Conservation (phyloP, 345 rosid genomes). For the Salix suchowensis region DNA sequence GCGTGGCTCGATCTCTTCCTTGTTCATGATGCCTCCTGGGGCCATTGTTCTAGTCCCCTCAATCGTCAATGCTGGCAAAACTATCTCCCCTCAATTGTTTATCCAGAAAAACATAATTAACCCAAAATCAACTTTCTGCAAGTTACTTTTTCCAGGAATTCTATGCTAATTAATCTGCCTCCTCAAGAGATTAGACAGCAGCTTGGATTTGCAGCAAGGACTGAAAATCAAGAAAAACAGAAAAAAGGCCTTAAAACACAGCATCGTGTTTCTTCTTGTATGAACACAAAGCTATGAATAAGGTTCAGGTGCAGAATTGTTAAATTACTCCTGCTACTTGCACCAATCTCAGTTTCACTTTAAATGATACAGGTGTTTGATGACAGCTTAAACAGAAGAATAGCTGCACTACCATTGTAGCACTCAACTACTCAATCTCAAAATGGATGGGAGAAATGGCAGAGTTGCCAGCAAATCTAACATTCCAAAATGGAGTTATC, state of each 20-base stretch:
- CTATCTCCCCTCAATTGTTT: background rate
- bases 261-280: background rate
- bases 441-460: background rate
- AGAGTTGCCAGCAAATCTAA: background rate
- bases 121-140: slow-evolving; percentile 1
- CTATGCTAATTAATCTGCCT: background rate
- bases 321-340: background rate
- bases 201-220: background rate
- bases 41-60: slow-evolving; percentile 33
- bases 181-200: background rate
- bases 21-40: slow-evolving; percentile 51
- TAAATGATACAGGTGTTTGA: background rate
- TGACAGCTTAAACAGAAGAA: background rate
- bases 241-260: background rate
- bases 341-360: background rate
- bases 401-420: background rate
- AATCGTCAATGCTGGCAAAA: slow-evolving; percentile 8
- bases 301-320: background rate
- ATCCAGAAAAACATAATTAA: slow-evolving; percentile 7
- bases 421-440: background rate
- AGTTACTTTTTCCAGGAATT: background rate
- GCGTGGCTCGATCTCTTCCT: slow-evolving; percentile 48
- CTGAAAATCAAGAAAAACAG: background rate
- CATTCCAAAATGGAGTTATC: background rate
- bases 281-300: background rate